A percentile compares a stretch with the other conserved stretches of the same genome.
These are phyloP conservation scores for Kwoniella europaea DNA, from an alignment of 768 basidiomycete species.

Conservation along the genomic window DNA sequence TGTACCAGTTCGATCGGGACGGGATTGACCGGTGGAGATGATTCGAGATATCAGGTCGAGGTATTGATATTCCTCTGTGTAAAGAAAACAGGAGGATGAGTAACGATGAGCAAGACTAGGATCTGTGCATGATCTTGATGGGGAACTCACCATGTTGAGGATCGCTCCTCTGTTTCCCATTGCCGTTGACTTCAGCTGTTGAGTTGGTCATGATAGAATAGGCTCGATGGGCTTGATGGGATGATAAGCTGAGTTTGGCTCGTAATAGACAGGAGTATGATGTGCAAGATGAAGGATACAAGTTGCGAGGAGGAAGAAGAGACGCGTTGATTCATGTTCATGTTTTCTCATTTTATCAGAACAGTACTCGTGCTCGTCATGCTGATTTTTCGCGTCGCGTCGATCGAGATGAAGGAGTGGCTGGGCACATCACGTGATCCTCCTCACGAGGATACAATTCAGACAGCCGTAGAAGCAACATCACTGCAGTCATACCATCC, in stretches of 20 bases:
- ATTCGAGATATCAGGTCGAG: constrained; percentile 78
- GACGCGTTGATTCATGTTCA: not conserved
- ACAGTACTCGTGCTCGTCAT: too few species aligned
- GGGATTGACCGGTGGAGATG: constrained; percentile 73
- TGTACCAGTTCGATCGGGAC: constrained; percentile 92
- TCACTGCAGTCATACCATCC: too few species aligned
- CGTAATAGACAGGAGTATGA: not conserved
- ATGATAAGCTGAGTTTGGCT: not conserved
- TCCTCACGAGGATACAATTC: too few species aligned
- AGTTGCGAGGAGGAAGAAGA: not conserved
- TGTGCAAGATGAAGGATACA: too few species aligned
- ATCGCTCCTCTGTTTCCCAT: not conserved
- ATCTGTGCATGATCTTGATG: not conserved
- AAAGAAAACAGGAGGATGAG: too few species aligned
- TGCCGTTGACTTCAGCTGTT: not conserved
- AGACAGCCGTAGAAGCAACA: too few species aligned
- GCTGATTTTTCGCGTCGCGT: not conserved
- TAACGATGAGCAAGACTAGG: too few species aligned
- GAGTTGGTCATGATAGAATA: not conserved
- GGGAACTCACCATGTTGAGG: not conserved
- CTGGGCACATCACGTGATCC: too few species aligned
- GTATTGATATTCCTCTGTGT: constrained; percentile 82
- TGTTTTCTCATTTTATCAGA: not conserved
- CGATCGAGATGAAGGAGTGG: not conserved
- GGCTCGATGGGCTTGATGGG: too few species aligned